A percentile compares a stretch with the other conserved stretches of the same genome.
Evolutionary conservation across 352 stramenopile species (phyloP).

Genomic region (Phytophthora citrophthora): DNA sequence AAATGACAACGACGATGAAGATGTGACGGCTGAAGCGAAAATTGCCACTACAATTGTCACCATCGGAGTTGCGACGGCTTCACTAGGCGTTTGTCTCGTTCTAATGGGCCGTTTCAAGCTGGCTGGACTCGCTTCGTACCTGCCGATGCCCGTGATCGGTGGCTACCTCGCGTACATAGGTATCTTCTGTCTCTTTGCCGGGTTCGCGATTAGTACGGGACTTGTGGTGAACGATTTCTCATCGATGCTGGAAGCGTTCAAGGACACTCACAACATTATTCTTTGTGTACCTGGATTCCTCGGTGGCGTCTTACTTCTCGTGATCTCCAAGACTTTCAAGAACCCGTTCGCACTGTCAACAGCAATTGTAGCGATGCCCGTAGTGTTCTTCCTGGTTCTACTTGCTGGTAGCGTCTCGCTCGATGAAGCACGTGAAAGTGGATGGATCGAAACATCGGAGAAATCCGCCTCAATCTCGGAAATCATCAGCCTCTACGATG

Average conservation of each 20-base stretch:
- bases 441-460: slow-evolving; percentile 85
- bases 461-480: slow-evolving; percentile 57
- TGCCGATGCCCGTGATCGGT: slow-evolving; percentile 96
- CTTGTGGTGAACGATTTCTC: slow-evolving; percentile 84
- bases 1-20: slow-evolving; percentile 52
- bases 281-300: slow-evolving; percentile 86
- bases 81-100: slow-evolving; percentile 93
- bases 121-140: slow-evolving; percentile 93
- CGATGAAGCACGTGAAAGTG: slow-evolving; percentile 86
- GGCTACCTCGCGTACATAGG: slow-evolving; percentile 98
- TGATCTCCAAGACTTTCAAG: slow-evolving; percentile 72
- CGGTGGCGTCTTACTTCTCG: slow-evolving; percentile 78
- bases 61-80: slow-evolving; percentile 89
- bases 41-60: slow-evolving; percentile 95
- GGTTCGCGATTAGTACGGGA: slow-evolving; percentile 90
- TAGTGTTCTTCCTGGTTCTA: slow-evolving; percentile 93
- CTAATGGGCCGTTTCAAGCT: slow-evolving; percentile 93
- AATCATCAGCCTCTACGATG: slow-evolving; percentile 90
- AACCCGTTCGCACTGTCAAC: slow-evolving; percentile 69
- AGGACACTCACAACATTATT: slow-evolving; percentile 64
- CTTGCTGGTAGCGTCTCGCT: slow-evolving; percentile 72
- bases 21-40: slow-evolving; percentile 60
- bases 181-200: slow-evolving; percentile 94
- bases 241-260: slow-evolving; percentile 69
- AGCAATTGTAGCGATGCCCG: slow-evolving; percentile 87